Conservation (phyloP, 148 eudicot species). For the Diospyros lotus region DNA sequence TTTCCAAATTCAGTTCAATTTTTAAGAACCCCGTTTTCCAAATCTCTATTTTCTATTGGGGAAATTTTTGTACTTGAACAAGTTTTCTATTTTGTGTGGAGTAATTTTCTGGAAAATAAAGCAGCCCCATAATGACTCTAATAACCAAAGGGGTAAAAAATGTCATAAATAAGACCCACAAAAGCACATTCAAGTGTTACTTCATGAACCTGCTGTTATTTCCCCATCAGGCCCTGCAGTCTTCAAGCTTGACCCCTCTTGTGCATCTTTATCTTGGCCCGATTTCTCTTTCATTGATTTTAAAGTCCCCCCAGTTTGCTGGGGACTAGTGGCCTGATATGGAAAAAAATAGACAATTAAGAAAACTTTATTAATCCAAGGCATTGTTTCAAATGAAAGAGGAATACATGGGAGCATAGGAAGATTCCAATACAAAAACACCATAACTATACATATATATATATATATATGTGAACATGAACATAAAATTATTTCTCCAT, state of each 20-base stretch:
- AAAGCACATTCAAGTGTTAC: neutral
- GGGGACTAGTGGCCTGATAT: conserved; percentile 87
- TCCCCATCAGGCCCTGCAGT: conserved; percentile 91
- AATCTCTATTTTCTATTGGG: no score
- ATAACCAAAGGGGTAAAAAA: neutral
- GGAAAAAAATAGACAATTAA: conserved; percentile 5
- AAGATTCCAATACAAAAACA: neutral
- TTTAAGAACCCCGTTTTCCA: no score
- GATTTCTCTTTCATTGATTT: conserved; percentile 87
- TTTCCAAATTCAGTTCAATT: no score
- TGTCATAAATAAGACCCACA: neutral
- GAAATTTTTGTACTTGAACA: no score
- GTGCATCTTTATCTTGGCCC: conserved; percentile 73
- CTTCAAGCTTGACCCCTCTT: conserved; percentile 76
- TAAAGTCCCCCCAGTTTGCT: conserved; percentile 67
- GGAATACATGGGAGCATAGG: neutral
- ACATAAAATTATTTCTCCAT: neutral
- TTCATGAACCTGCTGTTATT: conserved; percentile 78
- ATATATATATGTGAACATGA: neutral
- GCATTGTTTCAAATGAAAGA: neutral
- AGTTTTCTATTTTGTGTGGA: no score
- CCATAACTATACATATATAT: neutral
- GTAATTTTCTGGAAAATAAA: no score
- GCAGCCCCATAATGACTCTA: neutral
- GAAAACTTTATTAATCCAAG: conserved; percentile 6